These are phyloP conservation scores for Colletotrichum euphorbiae DNA, from an alignment of 2,329 filamentous ascomycete genomes.

Conservation along the genomic window DNA sequence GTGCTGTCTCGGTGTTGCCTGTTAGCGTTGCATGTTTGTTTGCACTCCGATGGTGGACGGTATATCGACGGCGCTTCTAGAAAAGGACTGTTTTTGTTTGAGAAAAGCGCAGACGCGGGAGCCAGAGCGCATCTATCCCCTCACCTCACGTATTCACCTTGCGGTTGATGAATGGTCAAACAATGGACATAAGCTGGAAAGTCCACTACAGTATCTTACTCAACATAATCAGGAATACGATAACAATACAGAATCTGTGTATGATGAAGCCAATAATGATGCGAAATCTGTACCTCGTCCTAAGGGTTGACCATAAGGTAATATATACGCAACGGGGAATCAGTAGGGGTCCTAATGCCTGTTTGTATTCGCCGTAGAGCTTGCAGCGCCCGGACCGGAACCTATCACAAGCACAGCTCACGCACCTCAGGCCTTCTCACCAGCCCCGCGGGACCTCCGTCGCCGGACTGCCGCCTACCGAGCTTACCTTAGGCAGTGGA, in stretches of 20 bases:
- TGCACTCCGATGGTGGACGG: not conserved
- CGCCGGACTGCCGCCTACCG: constrained; percentile 16
- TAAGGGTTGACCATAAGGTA: not conserved
- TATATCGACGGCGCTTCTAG: not conserved
- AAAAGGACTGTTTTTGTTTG: constrained; percentile 20
- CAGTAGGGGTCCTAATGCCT: not conserved
- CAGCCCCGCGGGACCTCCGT: constrained; percentile 21
- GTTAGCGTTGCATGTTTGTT: constrained; percentile 30
- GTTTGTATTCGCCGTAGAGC: not conserved
- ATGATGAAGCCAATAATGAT: not conserved
- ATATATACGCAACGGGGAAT: constrained; percentile 16
- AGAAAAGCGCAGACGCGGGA: constrained; percentile 9
- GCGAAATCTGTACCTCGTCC: not conserved
- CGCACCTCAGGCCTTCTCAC: constrained; percentile 1
- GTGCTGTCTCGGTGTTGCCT: constrained; percentile 16
- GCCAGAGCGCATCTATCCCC: not conserved
- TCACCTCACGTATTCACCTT: not conserved
- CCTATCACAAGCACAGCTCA: constrained; percentile 7
- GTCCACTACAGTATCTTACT: not conserved
- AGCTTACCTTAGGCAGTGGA: not conserved
- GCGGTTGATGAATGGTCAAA: not conserved
- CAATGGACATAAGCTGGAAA: not conserved
- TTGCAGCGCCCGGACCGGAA: not conserved
- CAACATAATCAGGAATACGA: not conserved
- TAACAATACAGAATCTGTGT: not conserved